Base-by-base conservation (phyloP, 1,139 yeast species). In the Geotrichum aggregatum region DNA sequence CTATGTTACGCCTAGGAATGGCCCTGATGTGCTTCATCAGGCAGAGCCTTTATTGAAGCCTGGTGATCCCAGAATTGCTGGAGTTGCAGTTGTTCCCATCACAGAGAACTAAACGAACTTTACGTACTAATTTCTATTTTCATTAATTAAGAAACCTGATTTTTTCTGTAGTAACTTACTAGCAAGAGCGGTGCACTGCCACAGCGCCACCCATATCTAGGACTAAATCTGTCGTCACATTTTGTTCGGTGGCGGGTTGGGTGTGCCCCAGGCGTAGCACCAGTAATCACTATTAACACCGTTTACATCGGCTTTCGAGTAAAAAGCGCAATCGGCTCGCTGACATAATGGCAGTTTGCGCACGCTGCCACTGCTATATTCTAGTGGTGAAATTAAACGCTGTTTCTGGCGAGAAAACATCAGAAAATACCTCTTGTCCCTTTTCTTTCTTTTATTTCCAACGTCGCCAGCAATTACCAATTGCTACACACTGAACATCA, bases 51-150 rank as follows among this genome's bases (percentile, higher is more conserved):
- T 26, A 14, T 34, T 49, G 18, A 26, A 24, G 22, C 52, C 54
- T 36, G 50, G 48, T 8, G 51, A 48, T 33, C 43, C 51, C n/a
- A 48, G 46, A 41, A 45, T 48, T 42, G 54, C 43, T 2, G 52
- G 52, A 16, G 47, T 44, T 19, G 50, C 49, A 18, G 52, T 51
- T 26, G 42, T 51, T 31, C 52, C 54, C 13, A 19, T 48, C 5
- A 47, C 45, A 3, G 40, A 41, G n/a, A 41, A 40, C 11, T 49
- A 44, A 28, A 18, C 22, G 7, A 26, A 38, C 21, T n/a, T n/a
- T n/a, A n/a, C n/a, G n/a, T n/a, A n/a, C n/a, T n/a, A n/a, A n/a
- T n/a, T n/a, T n/a, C n/a, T n/a, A n/a, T n/a, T n/a, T 8, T 24
- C 28, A 24, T 5, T 24, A 24, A 24, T 24, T n/a, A 38, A 10